Conservation (phyloP, 1,284 basidiomycete genomes). For the Ganoderma lingzhi region DNA sequence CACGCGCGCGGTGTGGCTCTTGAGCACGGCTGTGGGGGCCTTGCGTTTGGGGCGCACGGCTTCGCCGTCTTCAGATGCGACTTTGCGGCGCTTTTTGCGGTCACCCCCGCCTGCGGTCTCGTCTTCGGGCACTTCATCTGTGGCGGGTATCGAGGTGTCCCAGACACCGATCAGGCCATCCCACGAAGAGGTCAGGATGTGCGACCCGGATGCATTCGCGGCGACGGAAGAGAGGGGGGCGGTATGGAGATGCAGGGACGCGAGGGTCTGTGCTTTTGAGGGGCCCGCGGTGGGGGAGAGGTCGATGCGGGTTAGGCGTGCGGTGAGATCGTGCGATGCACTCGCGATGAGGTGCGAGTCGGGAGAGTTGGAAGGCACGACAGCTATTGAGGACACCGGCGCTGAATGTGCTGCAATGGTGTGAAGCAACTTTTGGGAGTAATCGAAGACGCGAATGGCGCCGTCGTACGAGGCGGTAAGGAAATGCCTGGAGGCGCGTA, state of each 20-base stretch:
- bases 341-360: slow-evolving; percentile 73
- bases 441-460: slow-evolving; percentile 76
- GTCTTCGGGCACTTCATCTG: slow-evolving; percentile 65
- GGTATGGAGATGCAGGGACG: not conserved
- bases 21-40: slow-evolving; percentile 71
- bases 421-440: slow-evolving; percentile 63
- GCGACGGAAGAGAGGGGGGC: slow-evolving; percentile 66
- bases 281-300: slow-evolving; percentile 37
- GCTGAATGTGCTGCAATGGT: slow-evolving; percentile 65
- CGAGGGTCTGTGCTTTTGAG: not conserved
- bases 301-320: slow-evolving; percentile 66
- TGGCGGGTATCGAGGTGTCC: slow-evolving; percentile 66
- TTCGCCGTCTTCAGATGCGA: slow-evolving; percentile 40
- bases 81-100: slow-evolving; percentile 65
- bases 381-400: slow-evolving; percentile 77
- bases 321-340: slow-evolving; percentile 76
- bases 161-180: slow-evolving; percentile 84
- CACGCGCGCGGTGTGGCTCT: slow-evolving; percentile 78
- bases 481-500: slow-evolving; percentile 56
- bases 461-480: slow-evolving; percentile 87
- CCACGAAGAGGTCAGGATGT: slow-evolving; percentile 82
- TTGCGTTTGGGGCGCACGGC: slow-evolving; percentile 55
- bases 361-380: slow-evolving; percentile 48
- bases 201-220: slow-evolving; percentile 58
- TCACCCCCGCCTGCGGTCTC: slow-evolving; percentile 41